Conservation (phyloP, 176 grass and related monocot species). For the Tillandsia leiboldiana region DNA sequence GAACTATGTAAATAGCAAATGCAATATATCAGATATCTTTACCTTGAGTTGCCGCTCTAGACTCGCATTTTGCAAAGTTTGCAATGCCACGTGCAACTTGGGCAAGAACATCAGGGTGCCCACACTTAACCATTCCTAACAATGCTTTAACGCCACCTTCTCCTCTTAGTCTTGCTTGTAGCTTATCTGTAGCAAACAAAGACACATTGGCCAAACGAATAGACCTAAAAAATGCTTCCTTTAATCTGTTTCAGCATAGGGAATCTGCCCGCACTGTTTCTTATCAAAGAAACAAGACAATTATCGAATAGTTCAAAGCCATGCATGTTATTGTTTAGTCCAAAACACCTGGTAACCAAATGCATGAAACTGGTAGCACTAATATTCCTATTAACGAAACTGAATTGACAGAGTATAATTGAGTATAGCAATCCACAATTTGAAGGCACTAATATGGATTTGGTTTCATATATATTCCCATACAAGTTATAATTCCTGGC, state of each 20-base stretch:
- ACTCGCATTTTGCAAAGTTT: constrained; percentile 98
- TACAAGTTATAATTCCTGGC: no score
- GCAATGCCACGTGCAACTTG: constrained; percentile 99
- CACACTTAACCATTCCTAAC: constrained; percentile 92
- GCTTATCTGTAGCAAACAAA: constrained; percentile 61
- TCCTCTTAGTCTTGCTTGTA: constrained; percentile 72
- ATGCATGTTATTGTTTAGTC: no score
- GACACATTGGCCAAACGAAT: neutral
- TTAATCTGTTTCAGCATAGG: neutral
- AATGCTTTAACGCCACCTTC: constrained; percentile 99
- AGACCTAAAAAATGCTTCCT: neutral
- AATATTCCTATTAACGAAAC: no score
- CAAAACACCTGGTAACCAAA: no score
- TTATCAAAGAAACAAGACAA: neutral
- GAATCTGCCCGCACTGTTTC: neutral
- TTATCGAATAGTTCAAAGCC: neutral
- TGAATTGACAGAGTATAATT: no score
- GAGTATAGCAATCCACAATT: no score
- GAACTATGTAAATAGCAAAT: no score
- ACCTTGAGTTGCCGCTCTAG: constrained; percentile 92
- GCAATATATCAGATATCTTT: constrained; percentile 17
- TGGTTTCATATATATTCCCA: no score
- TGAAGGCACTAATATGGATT: no score
- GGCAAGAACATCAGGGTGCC: constrained; percentile 94
- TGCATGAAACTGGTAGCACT: no score